Conservation (phyloP, 2,329 filamentous ascomycete genomes). For the Penicillium fuscoglaucum region DNA sequence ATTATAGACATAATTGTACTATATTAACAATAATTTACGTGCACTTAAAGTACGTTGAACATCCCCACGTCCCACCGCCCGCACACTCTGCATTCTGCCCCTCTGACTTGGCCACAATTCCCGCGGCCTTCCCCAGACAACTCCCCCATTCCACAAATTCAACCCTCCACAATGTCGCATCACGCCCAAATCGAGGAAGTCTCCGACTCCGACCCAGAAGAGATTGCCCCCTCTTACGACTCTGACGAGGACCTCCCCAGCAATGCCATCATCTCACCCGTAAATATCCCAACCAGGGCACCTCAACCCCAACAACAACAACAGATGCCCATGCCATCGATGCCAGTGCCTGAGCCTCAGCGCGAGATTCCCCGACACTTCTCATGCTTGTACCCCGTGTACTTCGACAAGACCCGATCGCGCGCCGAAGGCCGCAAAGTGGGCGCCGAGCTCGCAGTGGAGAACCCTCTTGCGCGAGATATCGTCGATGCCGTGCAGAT, state of each 20-base stretch:
- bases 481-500: constrained; percentile 81
- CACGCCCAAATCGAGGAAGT: constrained; percentile 90
- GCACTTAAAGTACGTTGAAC: not conserved
- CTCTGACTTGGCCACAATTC: constrained; percentile 24
- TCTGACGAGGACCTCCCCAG: constrained; percentile 41
- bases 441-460: constrained; percentile 67
- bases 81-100: constrained; percentile 17
- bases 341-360: constrained; percentile 43
- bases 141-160: constrained; percentile 1
- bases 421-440: constrained; percentile 83
- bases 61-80: constrained; percentile 14
- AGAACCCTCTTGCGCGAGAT: constrained; percentile 83
- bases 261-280: constrained; percentile 41
- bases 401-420: constrained; percentile 72
- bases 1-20: not conserved
- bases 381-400: constrained; percentile 90
- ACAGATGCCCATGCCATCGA: constrained; percentile 16
- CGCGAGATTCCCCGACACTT: constrained; percentile 68
- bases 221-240: constrained; percentile 74
- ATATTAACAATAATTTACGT: not conserved
- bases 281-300: constrained; percentile 28
- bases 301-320: constrained; percentile 9
- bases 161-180: constrained; percentile 62
- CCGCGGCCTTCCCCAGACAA: constrained; percentile 18
- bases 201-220: constrained; percentile 85